Percentiles rank a stretch among this genome's conserved stretches.
Evolutionary conservation across 768 basidiomycete genomes (phyloP).

Genomic region (Terana coerulea): DNA sequence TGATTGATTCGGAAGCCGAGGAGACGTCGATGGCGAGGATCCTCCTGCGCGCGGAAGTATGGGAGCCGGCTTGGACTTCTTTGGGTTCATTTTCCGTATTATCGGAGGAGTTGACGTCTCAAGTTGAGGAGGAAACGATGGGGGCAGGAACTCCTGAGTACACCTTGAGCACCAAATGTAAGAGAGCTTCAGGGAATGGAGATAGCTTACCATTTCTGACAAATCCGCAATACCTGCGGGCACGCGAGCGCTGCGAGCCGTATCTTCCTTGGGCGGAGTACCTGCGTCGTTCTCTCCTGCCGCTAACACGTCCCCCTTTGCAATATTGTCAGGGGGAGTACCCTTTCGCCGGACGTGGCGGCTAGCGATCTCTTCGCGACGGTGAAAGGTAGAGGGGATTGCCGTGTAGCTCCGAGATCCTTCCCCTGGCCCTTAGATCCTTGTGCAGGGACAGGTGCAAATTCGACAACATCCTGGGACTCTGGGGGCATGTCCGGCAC

Average conservation of each 20-base stretch:
- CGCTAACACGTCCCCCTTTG: too few relatives aligned
- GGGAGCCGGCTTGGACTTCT: slow-evolving; percentile 41
- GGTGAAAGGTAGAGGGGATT: slow-evolving; percentile 37
- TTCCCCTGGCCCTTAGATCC: slow-evolving; percentile 9
- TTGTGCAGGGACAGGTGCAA: slow-evolving; percentile 1
- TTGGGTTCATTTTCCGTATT: slow-evolving; percentile 5
- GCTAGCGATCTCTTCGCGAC: slow-evolving; percentile 35
- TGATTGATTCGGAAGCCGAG: slow-evolving; percentile 16
- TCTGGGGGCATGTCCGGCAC: slow-evolving; percentile 6
- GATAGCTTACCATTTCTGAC: slow-evolving; percentile 34
- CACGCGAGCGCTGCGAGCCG: not conserved
- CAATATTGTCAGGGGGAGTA: too few relatives aligned
- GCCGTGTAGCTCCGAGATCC: slow-evolving; percentile 7
- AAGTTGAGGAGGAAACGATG: slow-evolving; percentile 52
- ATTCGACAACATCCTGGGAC: slow-evolving; percentile 14
- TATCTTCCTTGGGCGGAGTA: not conserved
- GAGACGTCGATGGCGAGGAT: slow-evolving; percentile 26
- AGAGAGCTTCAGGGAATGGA: slow-evolving; percentile 5
- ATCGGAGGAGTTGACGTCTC: slow-evolving; percentile 49
- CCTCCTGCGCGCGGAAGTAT: slow-evolving; percentile 29
- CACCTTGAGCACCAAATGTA: slow-evolving; percentile 5
- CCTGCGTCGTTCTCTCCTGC: not conserved
- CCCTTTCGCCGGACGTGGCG: slow-evolving; percentile 11
- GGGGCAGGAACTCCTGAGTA: slow-evolving; percentile 47
- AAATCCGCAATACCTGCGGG: slow-evolving; percentile 31